Percentiles rank a stretch among this genome's conserved stretches.
These are phyloP conservation scores for Brasilioporus rufonigricans DNA, from an alignment of 768 basidiomycete species.

Conservation along the genomic window DNA sequence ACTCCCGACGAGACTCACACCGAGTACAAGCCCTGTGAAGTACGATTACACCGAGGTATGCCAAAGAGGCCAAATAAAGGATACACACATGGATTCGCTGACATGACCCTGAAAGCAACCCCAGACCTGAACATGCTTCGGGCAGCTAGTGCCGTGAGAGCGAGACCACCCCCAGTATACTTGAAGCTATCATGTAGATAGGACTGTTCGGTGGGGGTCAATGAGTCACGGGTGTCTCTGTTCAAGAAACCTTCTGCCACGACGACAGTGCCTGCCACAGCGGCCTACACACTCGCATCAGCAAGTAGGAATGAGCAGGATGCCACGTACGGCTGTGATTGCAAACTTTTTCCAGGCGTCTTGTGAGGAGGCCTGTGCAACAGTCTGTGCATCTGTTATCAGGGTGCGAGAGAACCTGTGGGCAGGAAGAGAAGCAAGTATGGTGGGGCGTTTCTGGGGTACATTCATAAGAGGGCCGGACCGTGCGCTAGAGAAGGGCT, in stretches of 20 bases:
- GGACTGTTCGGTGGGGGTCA: constrained; percentile 59
- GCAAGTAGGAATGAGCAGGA: not conserved
- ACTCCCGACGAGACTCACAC: constrained; percentile 72
- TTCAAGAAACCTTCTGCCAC: constrained; percentile 67
- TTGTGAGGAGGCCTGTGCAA: constrained; percentile 37
- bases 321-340: constrained; percentile 48
- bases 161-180: constrained; percentile 80
- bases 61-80: not conserved
- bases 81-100: constrained; percentile 73
- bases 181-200: constrained; percentile 77
- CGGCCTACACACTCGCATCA: constrained; percentile 43
- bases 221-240: constrained; percentile 70
- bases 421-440: constrained; percentile 22
- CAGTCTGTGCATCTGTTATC: constrained; percentile 43
- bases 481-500: constrained; percentile 20
- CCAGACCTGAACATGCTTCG: constrained; percentile 73
- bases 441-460: constrained; percentile 28
- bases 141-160: constrained; percentile 74
- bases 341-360: constrained; percentile 50
- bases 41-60: not conserved
- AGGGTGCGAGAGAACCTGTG: constrained; percentile 43
- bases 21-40: constrained; percentile 69
- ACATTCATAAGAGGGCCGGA: constrained; percentile 20
- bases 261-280: constrained; percentile 69
- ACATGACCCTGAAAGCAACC: constrained; percentile 69